Evolutionary conservation across 768 basidiomycete genomes (phyloP), one percentile per base, ranked within the genome.

Genomic region (Boletus eberwhitei): DNA sequence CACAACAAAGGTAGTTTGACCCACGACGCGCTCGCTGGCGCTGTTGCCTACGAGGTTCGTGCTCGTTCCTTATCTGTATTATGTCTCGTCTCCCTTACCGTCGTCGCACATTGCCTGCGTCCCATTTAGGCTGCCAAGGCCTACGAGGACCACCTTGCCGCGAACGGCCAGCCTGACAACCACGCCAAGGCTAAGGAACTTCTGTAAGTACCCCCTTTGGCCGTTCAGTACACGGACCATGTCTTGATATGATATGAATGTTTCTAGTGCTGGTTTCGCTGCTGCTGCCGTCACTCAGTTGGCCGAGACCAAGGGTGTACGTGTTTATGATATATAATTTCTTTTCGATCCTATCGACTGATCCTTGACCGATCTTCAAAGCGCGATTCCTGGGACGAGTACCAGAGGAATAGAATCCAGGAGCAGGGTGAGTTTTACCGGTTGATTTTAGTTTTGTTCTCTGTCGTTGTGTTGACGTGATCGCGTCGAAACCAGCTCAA

Each of bases 121-220:
- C n/a, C 12, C 19, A 26, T 48, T 24, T 29, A 67, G 67, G 58
- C 50, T 39, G 8, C 45, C 24, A 64, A 63, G 45, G 48, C 53
- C 3, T 68, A 63, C 22, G 63, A 68, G 54, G 1, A 64, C 0
- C 65, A 64, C 35, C 0, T 26, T 1, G 55, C 47, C 1, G 1
- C 0, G n/a, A 56, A 64, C 1, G 67, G 66, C 32, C 17, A 54
- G n/a, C 68, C 65, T 31, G 51, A 51, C 13, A 37, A 1, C 7
- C 65, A 69, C 14, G 65, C 64, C 32, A 7, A 41, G 50, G 66
- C 67, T 40, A 60, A 69, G 44, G 57, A 64, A 19, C 0, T 69
- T 17, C 0, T 59, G 65, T 63, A 29, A 52, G 66, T n/a, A 21
- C n/a, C 7, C 8, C 6, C 4, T 4, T 42, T 43, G 5, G 6